These are phyloP conservation scores for Juglanconis sp. DNA, from an alignment of 2,329 filamentous ascomycete genomes.

Conservation along the genomic window DNA sequence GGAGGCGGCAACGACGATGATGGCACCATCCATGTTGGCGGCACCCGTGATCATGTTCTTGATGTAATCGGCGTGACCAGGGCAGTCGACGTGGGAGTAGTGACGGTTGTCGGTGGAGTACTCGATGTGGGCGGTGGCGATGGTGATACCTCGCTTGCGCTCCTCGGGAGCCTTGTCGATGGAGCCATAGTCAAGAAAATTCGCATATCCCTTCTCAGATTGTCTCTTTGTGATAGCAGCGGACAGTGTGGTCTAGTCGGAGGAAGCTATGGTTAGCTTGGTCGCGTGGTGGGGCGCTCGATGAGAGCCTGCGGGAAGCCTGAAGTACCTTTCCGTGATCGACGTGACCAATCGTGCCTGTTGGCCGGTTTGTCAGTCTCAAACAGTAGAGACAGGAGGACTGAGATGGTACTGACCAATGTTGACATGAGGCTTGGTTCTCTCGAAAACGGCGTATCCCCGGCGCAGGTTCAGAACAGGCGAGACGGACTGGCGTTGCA, in stretches of 20 bases:
- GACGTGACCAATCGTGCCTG: conserved; percentile 96
- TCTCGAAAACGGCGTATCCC: conserved; percentile 71
- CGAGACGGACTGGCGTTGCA: conserved; percentile 67
- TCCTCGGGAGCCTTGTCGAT: conserved; percentile 99
- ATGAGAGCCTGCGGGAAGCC: neutral
- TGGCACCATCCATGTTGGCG: conserved; percentile 98
- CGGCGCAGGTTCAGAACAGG: conserved; percentile 64
- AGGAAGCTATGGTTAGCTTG: conserved; percentile 19
- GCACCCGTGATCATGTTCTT: conserved; percentile 99
- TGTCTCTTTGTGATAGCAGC: conserved; percentile 99
- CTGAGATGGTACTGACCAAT: conserved; percentile 64
- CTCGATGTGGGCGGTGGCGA: conserved; percentile 97
- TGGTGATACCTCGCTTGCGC: conserved; percentile 99
- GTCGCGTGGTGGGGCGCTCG: neutral
- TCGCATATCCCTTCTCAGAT: conserved; percentile 88
- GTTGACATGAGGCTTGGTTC: conserved; percentile 96
- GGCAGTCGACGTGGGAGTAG: conserved; percentile 99
- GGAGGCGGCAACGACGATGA: conserved; percentile 96
- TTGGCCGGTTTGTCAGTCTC: conserved; percentile 16
- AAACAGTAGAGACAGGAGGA: conserved; percentile 11
- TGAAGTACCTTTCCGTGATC: conserved; percentile 91
- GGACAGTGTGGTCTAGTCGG: conserved; percentile 82
- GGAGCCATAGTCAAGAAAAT: conserved; percentile 93
- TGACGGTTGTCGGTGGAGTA: conserved; percentile 91
- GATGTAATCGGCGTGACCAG: conserved; percentile 99